Evolutionary conservation across 352 stramenopile species (phyloP).

Genomic region (Nothophytophthora sp.): DNA sequence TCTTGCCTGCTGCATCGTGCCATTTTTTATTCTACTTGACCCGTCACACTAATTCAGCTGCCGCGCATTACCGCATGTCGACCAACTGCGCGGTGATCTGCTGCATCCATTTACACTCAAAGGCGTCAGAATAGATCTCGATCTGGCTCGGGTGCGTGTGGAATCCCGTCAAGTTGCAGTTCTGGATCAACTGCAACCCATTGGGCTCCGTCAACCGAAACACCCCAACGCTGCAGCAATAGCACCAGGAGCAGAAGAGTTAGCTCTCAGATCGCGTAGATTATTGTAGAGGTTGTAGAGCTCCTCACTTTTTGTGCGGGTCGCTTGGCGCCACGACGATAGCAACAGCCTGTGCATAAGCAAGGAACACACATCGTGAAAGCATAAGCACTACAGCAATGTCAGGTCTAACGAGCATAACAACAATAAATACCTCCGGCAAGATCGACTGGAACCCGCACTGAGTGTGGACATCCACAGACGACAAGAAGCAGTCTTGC

Average conservation of each 20-base stretch:
- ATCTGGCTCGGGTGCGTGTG: slow-evolving; percentile 79
- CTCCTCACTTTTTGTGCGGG: slow-evolving; percentile 48
- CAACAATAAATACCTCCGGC: slow-evolving; percentile 71
- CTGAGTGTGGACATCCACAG: slow-evolving; percentile 91
- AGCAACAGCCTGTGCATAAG: slow-evolving; percentile 58
- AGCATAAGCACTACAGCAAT: too few relatives aligned
- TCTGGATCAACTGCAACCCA: slow-evolving; percentile 88
- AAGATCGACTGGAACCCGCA: slow-evolving; percentile 91
- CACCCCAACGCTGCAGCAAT: slow-evolving; percentile 70
- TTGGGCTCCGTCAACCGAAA: slow-evolving; percentile 81
- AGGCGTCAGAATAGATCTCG: slow-evolving; percentile 78
- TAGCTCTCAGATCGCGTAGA: background rate
- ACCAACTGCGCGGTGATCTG: slow-evolving; percentile 42
- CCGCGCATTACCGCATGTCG: slow-evolving; percentile 60
- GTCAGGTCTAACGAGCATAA: too few relatives aligned
- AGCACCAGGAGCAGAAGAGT: slow-evolving; percentile 1
- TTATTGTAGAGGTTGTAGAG: background rate
- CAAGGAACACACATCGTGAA: background rate
- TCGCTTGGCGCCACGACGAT: slow-evolving; percentile 88
- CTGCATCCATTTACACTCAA: slow-evolving; percentile 70
- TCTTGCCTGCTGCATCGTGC: too few relatives aligned
- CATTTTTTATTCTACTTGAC: slow-evolving; percentile 7
- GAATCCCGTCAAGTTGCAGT: slow-evolving; percentile 86
- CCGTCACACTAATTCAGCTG: too few relatives aligned
- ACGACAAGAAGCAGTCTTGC: slow-evolving; percentile 90